Evolutionary conservation across 2,329 filamentous ascomycete species (phyloP).

Genomic region (Hymenoscyphus fraxineus): DNA sequence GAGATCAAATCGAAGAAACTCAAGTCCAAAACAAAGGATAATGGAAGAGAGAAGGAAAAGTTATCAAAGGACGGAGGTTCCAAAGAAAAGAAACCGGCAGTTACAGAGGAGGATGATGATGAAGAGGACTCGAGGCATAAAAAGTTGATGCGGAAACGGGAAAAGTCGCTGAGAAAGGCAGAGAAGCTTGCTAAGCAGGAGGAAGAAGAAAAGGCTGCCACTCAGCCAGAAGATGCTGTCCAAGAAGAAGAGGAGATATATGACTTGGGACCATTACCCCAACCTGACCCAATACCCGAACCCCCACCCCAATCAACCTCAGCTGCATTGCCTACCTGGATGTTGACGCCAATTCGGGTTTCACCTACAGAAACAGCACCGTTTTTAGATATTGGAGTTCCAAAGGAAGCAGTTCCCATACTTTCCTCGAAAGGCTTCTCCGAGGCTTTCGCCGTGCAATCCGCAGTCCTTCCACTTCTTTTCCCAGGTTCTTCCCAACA

Average conservation of each 20-base stretch:
- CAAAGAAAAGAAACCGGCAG: background rate
- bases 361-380: slow-evolving; percentile 54
- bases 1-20: slow-evolving; percentile 8
- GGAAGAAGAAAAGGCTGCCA: slow-evolving; percentile 31
- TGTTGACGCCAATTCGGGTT: slow-evolving; percentile 70
- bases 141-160: slow-evolving; percentile 51
- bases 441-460: slow-evolving; percentile 75
- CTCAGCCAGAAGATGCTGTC: slow-evolving; percentile 33
- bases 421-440: slow-evolving; percentile 67
- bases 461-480: slow-evolving; percentile 74
- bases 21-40: slow-evolving; percentile 15
- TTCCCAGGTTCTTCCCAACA: slow-evolving; percentile 59
- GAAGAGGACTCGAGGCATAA: slow-evolving; percentile 34
- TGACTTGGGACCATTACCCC: slow-evolving; percentile 76
- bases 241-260: slow-evolving; percentile 49
- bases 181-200: slow-evolving; percentile 39
- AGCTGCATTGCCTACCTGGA: slow-evolving; percentile 76
- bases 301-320: slow-evolving; percentile 61
- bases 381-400: slow-evolving; percentile 64
- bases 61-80: slow-evolving; percentile 1
- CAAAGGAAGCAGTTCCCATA: slow-evolving; percentile 54
- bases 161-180: slow-evolving; percentile 51
- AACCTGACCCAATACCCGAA: slow-evolving; percentile 62
- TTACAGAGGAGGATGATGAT: background rate
- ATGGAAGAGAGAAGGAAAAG: slow-evolving; percentile 14